phyloP scores from a whole-genome alignment of 129 eudicot genomes.

The Ambrosia artemisiifolia region DNA sequence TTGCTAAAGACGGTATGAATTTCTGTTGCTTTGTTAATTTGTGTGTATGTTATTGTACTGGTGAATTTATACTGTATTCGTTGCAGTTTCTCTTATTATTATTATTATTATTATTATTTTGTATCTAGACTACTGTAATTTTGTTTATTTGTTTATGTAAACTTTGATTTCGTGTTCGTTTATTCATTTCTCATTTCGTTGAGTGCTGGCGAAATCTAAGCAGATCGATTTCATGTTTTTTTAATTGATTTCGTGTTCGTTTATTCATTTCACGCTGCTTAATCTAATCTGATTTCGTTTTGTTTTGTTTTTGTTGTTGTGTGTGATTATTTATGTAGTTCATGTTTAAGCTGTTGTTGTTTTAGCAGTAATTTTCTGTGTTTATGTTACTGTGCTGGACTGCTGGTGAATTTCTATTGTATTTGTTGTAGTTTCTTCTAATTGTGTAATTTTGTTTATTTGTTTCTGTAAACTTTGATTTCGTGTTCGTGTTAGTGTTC shows the following conservation, averaged over 20 bases:
- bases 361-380: too few relatives aligned
- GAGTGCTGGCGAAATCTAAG: too few relatives aligned
- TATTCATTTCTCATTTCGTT: background rate
- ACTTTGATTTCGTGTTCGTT: background rate
- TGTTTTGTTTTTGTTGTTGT: too few relatives aligned
- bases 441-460: background rate
- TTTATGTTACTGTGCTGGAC: background rate
- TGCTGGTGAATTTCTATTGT: background rate
- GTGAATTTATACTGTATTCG: background rate
- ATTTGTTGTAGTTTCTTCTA: too few relatives aligned
- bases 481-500: too few relatives aligned
- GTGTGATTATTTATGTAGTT: too few relatives aligned
- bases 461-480: background rate
- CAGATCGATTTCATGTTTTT: too few relatives aligned
- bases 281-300: too few relatives aligned
- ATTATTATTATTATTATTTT: too few relatives aligned
- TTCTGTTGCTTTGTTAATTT: background rate
- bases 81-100: too few relatives aligned
- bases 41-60: background rate
- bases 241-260: background rate
- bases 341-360: too few relatives aligned
- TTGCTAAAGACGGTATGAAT: constrained; percentile 62
- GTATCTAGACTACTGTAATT: background rate
- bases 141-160: background rate
- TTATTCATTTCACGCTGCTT: background rate